A percentile compares a stretch with the other conserved stretches of the same genome.
Evolutionary conservation across 192 early-diverging fungal species (phyloP).

Genomic region (Coemansia sp.): DNA sequence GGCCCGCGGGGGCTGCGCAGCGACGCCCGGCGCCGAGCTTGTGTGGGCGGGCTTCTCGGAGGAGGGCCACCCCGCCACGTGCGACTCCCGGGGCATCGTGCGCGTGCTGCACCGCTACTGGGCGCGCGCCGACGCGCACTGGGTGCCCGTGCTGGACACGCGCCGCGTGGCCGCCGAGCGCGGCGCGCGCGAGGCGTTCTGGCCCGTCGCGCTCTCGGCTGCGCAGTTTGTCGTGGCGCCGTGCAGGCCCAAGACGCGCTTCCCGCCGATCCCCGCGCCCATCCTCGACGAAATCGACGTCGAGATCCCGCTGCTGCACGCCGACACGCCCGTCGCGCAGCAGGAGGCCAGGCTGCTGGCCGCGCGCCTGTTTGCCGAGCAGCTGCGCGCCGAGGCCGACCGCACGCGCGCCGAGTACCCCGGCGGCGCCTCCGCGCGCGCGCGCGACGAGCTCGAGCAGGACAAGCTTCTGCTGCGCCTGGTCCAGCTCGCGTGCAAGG

Average conservation of each 20-base stretch:
- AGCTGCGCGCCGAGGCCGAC: constrained; percentile 59
- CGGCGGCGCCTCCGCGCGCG: constrained; percentile 19
- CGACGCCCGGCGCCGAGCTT: constrained; percentile 61
- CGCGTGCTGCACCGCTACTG: constrained; percentile 69
- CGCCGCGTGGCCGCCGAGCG: constrained; percentile 22
- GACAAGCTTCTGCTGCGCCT: constrained; percentile 77
- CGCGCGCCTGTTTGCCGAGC: constrained; percentile 52
- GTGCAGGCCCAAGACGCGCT: constrained; percentile 51
- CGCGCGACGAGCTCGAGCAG: constrained; percentile 63
- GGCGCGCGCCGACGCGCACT: constrained; percentile 53
- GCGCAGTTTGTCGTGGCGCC: constrained; percentile 69
- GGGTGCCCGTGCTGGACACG: constrained; percentile 85
- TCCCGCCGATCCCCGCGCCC: constrained; percentile 72
- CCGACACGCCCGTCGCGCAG: constrained; percentile 47
- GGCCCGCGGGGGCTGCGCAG: constrained; percentile 56
- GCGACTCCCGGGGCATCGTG: constrained; percentile 78
- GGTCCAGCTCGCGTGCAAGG: constrained; percentile 83
- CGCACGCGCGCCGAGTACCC: constrained; percentile 38
- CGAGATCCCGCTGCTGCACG: constrained; percentile 62
- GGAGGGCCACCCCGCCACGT: constrained; percentile 67
- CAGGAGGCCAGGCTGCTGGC: constrained; percentile 57
- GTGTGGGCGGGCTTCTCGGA: constrained; percentile 88
- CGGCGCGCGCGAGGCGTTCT: constrained; percentile 63
- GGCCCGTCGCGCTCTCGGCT: constrained; percentile 82
- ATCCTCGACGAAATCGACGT: constrained; percentile 63